These are phyloP conservation scores for Ceratobasidium sp. DNA, from an alignment of 1,284 basidiomycete genomes.

Conservation along the genomic window DNA sequence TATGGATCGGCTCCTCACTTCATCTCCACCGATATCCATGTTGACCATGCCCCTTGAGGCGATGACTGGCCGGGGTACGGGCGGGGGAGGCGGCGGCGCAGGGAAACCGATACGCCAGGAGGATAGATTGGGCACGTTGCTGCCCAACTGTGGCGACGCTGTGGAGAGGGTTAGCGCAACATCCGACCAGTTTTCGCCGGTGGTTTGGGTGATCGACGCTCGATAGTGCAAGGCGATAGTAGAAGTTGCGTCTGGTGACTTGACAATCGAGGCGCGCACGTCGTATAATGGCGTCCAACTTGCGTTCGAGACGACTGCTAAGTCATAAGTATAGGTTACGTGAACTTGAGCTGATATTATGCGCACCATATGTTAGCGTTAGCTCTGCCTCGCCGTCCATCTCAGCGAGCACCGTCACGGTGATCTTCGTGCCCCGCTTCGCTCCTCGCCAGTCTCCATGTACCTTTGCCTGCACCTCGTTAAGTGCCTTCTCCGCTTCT, in stretches of 20 bases:
- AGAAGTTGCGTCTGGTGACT: slow-evolving; percentile 50
- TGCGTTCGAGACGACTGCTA: slow-evolving; percentile 51
- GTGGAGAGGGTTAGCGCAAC: too few species aligned
- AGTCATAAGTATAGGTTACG: not conserved
- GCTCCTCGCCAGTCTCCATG: slow-evolving; percentile 42
- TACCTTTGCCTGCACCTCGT: slow-evolving; percentile 28
- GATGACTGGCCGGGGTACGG: too few species aligned
- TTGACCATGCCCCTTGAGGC: too few species aligned
- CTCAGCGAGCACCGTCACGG: slow-evolving; percentile 49
- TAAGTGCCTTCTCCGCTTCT: slow-evolving; percentile 39
- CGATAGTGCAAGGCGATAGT: slow-evolving; percentile 52
- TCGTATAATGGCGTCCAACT: slow-evolving; percentile 54
- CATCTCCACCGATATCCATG: too few species aligned
- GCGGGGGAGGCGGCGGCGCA: not conserved
- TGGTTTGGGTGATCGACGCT: slow-evolving; percentile 52
- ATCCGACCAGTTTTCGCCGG: slow-evolving; percentile 52
- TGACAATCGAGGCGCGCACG: slow-evolving; percentile 51
- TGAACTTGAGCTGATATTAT: not conserved
- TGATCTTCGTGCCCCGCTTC: slow-evolving; percentile 49
- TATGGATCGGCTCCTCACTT: too few species aligned
- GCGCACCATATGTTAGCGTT: slow-evolving; percentile 50
- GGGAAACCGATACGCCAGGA: slow-evolving; percentile 26
- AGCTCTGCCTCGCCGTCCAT: slow-evolving; percentile 47
- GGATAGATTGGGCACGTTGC: slow-evolving; percentile 49
- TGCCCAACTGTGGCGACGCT: slow-evolving; percentile 50